A percentile compares a stretch with the other conserved stretches of the same genome.
phyloP scores from a whole-genome alignment of 2,329 filamentous ascomycete species.

The Fusarium brachygibbosum region DNA sequence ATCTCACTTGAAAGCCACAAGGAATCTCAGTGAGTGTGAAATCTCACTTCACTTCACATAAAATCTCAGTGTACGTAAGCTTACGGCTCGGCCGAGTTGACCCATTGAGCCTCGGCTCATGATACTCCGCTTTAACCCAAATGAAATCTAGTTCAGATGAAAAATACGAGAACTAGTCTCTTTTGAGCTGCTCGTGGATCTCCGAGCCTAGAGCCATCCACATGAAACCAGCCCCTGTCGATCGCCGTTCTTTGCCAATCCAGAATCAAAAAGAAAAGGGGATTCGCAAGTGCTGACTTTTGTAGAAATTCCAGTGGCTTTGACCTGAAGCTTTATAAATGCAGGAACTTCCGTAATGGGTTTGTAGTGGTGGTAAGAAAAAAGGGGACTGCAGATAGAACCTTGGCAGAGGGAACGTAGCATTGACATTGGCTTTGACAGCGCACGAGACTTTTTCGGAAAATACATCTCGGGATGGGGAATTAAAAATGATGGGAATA shows the following conservation, averaged over 20 bases:
- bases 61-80: neutral
- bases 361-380: constrained; percentile 6
- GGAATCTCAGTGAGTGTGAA: no score
- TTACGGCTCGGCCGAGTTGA: constrained; percentile 15
- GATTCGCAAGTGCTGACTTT: neutral
- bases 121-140: constrained; percentile 6
- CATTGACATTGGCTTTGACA: constrained; percentile 6
- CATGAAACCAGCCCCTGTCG: constrained; percentile 35
- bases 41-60: no score
- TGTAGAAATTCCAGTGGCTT: neutral
- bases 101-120: constrained; percentile 13
- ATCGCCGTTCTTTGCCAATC: constrained; percentile 19
- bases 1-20: no score
- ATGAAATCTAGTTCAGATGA: neutral
- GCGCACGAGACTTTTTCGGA: neutral
- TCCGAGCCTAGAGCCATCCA: constrained; percentile 9
- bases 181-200: neutral
- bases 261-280: neutral
- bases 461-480: neutral
- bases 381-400: constrained; percentile 3
- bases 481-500: constrained; percentile 9
- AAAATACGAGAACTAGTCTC: constrained; percentile 23
- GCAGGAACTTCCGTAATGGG: constrained; percentile 10
- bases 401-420: constrained; percentile 10
- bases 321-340: neutral